Evolutionary conservation across 345 rosid genomes (phyloP), one percentile per base, ranked within the genome.

Genomic region (Passiflora organensis): DNA sequence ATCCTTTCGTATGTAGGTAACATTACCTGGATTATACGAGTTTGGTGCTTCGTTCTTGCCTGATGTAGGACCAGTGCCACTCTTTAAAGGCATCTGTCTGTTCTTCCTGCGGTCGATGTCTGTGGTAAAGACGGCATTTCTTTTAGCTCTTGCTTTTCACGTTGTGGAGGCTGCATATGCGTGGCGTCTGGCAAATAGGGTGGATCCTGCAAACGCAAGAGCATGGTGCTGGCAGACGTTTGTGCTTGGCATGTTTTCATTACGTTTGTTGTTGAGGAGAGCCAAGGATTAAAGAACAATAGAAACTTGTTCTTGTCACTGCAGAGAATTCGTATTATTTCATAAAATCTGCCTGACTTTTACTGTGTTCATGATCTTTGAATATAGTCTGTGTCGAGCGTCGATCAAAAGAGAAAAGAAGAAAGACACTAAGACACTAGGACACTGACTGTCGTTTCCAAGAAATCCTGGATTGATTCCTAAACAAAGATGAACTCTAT

Each of bases 151-250:
- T 5, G 74, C 47, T 32, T 32, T 55, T 6, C 97, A 87, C 67
- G 17, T 82, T 23, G 70, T 56, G 6, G 95, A 91, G 75, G 91
- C 60, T 14, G 41, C 69, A 12, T 85, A 76, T 43, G 96, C 91
- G 0, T 83, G 80, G 89, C 51, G 11, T 36, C 66, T 87, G 24
- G 87, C 95, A 15, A 83, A 67, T 62, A 75, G 73, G 51, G 87
- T 82, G 17, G 89, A 91, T 70, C 87, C 86, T 5, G 75, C 52
- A 6, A 87, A 87, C 59, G 83, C 95, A 15, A 79, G 52, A 54
- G 87, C 84, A 43, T 91, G 95, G 96, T 87, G 85, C 68, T 91
- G 91, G 91, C 97, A 85, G 67, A 87, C 91, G 32, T 51, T 66
- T 43, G 82, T 69, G 24, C 87, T 91, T 17, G 95, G 96, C 45